Evolutionary conservation across 495 filamentous ascomycete species (phyloP).

Genomic region (Talaromyces liani): DNA sequence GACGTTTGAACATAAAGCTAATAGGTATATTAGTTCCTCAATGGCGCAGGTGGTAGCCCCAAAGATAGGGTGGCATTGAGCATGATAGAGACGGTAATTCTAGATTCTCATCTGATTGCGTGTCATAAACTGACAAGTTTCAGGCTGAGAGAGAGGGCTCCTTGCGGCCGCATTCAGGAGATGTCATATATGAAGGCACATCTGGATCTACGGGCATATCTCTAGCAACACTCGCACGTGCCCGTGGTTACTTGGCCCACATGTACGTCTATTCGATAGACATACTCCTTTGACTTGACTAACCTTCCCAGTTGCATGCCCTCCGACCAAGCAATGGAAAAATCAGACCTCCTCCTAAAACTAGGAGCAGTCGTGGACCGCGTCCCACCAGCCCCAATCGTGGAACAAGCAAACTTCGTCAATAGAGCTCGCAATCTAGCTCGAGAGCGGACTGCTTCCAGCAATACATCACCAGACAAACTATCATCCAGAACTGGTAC

Average conservation of each 20-base stretch:
- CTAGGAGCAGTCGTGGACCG: conserved; percentile 86
- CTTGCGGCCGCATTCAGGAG: conserved; percentile 71
- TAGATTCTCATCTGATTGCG: not conserved
- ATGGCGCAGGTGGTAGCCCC: conserved; percentile 89
- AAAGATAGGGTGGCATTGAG: conserved; percentile 92
- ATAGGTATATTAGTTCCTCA: conserved; percentile 56
- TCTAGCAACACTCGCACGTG: conserved; percentile 78
- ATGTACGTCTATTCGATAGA: too few species aligned
- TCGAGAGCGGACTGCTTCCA: conserved; percentile 54
- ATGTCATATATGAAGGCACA: conserved; percentile 95
- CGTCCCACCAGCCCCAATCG: conserved; percentile 84
- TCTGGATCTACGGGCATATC: conserved; percentile 94
- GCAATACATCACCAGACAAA: conserved; percentile 17
- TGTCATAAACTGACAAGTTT: not conserved
- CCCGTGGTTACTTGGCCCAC: conserved; percentile 82
- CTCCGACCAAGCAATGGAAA: conserved; percentile 81
- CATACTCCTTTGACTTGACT: too few species aligned
- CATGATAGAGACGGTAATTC: conserved; percentile 66
- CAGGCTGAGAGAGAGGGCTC: conserved; percentile 73
- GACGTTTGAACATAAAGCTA: not conserved
- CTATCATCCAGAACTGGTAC: not conserved
- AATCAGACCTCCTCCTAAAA: conserved; percentile 79
- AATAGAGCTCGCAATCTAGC: conserved; percentile 82
- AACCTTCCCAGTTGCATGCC: conserved; percentile 88
- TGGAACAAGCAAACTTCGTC: conserved; percentile 86